Conservation (phyloP, 1,284 basidiomycete genomes). For the Gymnopus androsaceus region DNA sequence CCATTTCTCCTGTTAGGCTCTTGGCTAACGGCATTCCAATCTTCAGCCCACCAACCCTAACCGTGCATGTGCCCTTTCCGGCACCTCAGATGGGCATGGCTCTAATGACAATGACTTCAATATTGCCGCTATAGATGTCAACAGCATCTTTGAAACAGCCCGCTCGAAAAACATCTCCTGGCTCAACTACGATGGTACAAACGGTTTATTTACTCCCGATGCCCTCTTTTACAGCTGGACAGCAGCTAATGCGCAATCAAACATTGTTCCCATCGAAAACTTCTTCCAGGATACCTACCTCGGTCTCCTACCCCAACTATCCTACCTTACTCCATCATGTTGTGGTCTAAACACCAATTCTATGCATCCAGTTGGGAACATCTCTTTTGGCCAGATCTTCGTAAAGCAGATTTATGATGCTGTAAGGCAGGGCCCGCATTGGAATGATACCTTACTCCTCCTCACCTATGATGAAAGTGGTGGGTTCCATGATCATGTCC, state of each 20-base stretch:
- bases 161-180: conserved; percentile 23
- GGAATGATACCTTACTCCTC: conserved; percentile 25
- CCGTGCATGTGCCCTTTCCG: conserved; percentile 22
- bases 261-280: conserved; percentile 25
- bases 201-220: conserved; percentile 17
- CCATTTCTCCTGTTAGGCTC: not conserved
- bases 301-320: conserved; percentile 24
- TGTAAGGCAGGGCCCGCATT: conserved; percentile 22
- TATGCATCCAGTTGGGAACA: conserved; percentile 24
- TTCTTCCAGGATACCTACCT: conserved; percentile 27
- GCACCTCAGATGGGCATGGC: conserved; percentile 27
- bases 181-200: conserved; percentile 28
- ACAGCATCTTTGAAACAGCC: conserved; percentile 25
- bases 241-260: conserved; percentile 18
- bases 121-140: conserved; percentile 13
- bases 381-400: conserved; percentile 24
- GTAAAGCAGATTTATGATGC: conserved; percentile 28
- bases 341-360: conserved; percentile 21
- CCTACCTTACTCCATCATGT: conserved; percentile 28
- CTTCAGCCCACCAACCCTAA: conserved; percentile 30
- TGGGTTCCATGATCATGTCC: conserved; percentile 28
- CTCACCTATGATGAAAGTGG: conserved; percentile 27
- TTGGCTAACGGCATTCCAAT: not conserved
- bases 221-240: conserved; percentile 27
- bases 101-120: conserved; percentile 23